Conservation (phyloP, 2,329 filamentous ascomycete species). For the Monosporascus sp. region DNA sequence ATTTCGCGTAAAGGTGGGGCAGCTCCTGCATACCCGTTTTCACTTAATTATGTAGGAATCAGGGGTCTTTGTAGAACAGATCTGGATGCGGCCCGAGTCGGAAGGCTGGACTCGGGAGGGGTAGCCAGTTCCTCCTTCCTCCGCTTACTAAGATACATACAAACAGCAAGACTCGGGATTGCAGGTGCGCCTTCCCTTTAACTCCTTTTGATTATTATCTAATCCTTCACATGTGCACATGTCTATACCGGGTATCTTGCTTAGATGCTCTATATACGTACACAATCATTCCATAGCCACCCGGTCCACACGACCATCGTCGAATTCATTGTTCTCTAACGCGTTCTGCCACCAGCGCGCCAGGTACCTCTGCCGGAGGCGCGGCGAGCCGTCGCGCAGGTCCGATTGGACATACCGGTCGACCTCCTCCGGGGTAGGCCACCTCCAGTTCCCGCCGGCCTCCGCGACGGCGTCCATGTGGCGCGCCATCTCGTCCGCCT, state of each 20-base stretch:
- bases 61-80: no score
- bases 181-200: no score
- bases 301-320: background rate
- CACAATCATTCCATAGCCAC: background rate
- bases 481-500: constrained; percentile 10
- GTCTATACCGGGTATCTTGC: background rate
- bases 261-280: constrained; percentile 2
- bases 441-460: constrained; percentile 17
- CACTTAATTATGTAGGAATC: no score
- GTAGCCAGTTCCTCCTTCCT: no score
- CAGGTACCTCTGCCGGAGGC: constrained; percentile 13
- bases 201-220: no score
- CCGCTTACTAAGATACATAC: no score
- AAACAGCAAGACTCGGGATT: no score
- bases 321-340: background rate
- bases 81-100: no score
- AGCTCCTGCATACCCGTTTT: no score
- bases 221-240: background rate
- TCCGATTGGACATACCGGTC: constrained; percentile 18
- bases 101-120: no score
- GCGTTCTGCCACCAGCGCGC: constrained; percentile 1
- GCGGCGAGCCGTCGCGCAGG: constrained; percentile 9
- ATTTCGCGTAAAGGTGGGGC: no score
- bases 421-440: constrained; percentile 24
- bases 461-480: constrained; percentile 13